A percentile compares a stretch with the other conserved stretches of the same genome.
Evolutionary conservation across 345 rosid genomes (phyloP).

Genomic region (Eucalyptus caleyi): DNA sequence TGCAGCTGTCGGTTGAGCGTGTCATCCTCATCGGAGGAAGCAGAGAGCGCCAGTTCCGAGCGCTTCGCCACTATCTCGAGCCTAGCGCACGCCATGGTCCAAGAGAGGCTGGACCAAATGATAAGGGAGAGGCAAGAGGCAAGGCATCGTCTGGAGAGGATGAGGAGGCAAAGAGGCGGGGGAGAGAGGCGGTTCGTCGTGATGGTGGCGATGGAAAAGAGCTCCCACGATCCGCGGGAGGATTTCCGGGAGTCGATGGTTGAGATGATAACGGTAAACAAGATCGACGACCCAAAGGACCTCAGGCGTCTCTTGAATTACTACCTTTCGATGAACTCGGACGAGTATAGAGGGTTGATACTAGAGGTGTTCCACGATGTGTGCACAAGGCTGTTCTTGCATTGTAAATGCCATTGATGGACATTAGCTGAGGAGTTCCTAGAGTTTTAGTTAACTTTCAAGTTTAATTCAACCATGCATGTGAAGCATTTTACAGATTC

Average conservation of each 20-base stretch:
- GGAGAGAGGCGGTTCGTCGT: constrained; percentile 36
- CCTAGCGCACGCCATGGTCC: constrained; percentile 82
- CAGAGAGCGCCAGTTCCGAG: constrained; percentile 22
- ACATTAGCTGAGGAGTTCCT: not conserved
- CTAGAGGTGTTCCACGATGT: constrained; percentile 78
- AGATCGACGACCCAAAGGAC: constrained; percentile 46
- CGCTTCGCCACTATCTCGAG: constrained; percentile 48
- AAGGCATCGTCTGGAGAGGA: constrained; percentile 7
- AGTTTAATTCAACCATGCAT: not conserved
- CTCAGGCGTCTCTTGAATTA: constrained; percentile 73
- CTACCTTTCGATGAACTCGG: constrained; percentile 67
- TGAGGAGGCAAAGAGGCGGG: constrained; percentile 5
- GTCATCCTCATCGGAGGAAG: constrained; percentile 55
- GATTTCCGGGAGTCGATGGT: constrained; percentile 80
- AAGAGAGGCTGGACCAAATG: constrained; percentile 76
- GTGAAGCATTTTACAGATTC: not conserved
- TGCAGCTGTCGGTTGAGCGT: constrained; percentile 68
- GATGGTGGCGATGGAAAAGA: constrained; percentile 83
- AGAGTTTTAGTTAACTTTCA: not conserved
- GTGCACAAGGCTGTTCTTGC: constrained; percentile 48
- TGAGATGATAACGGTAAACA: constrained; percentile 63
- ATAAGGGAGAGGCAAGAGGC: constrained; percentile 47
- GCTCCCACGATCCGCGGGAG: constrained; percentile 60
- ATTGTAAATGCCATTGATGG: constrained; percentile 31
- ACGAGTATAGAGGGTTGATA: constrained; percentile 45